These are phyloP conservation scores for Strobilomyces dryophilus DNA, from an alignment of 768 basidiomycete genomes.

Conservation along the genomic window DNA sequence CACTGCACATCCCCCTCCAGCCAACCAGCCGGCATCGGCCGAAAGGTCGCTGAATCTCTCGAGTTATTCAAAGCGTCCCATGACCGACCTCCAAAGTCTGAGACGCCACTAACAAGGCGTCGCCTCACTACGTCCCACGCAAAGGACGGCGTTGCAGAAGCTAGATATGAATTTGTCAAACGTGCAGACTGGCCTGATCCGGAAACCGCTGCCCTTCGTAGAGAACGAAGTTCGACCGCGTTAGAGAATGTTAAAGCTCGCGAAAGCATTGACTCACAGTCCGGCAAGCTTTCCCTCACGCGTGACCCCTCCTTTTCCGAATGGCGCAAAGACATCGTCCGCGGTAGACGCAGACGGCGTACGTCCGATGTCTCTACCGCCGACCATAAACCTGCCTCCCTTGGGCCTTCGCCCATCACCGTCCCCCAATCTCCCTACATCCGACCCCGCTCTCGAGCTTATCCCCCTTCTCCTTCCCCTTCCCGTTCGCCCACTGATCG, in stretches of 20 bases:
- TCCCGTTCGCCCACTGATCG: slow-evolving; percentile 38
- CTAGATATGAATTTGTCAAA: slow-evolving; percentile 78
- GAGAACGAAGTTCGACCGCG: slow-evolving; percentile 62
- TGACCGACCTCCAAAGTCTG: slow-evolving; percentile 27
- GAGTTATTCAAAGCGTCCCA: slow-evolving; percentile 80
- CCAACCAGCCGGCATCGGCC: slow-evolving; percentile 50
- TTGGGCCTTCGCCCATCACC: slow-evolving; percentile 17
- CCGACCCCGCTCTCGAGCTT: slow-evolving; percentile 42
- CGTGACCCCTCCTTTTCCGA: slow-evolving; percentile 46
- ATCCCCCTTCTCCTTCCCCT: slow-evolving; percentile 53
- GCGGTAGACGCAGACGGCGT: slow-evolving; percentile 64
- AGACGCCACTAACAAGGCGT: slow-evolving; percentile 26
- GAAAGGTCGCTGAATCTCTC: slow-evolving; percentile 80
- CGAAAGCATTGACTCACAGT: slow-evolving; percentile 35
- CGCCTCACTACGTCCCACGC: slow-evolving; percentile 35
- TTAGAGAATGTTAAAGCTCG: slow-evolving; percentile 54
- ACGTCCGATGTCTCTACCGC: slow-evolving; percentile 37
- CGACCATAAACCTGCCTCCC: slow-evolving; percentile 31
- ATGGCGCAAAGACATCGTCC: slow-evolving; percentile 54
- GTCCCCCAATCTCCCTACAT: slow-evolving; percentile 38
- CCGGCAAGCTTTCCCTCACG: slow-evolving; percentile 30
- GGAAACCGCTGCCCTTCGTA: slow-evolving; percentile 63
- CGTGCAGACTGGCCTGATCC: slow-evolving; percentile 84
- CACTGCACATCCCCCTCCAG: slow-evolving; percentile 6
- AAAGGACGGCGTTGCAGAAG: slow-evolving; percentile 54